Evolutionary conservation across 805 yeast species (phyloP), one percentile per base, ranked within the genome.

Genomic region (Cyberlindnera lachancei): DNA sequence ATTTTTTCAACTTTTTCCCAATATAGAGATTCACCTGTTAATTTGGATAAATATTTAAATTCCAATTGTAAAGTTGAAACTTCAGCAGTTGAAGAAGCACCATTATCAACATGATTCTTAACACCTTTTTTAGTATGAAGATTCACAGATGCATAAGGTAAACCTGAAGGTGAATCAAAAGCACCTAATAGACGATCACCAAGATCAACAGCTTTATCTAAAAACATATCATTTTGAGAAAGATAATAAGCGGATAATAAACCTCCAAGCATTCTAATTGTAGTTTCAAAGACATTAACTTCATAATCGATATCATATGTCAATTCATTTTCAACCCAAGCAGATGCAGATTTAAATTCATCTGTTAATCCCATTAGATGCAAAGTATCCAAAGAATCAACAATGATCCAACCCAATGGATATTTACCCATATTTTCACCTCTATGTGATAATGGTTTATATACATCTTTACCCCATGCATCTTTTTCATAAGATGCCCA

Each of bases 181-280:
- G 86, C 85, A 2, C 82, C 80, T 14, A 76, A 36, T 31, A 87
- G 50, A 18, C 84, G 68, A 46, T 79, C 73, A n/a, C 85, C 96
- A 43, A 87, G 66, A 47, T 78, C 83, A 7, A 68, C 73, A 2
- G 96, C 95, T 50, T 78, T 79, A 40, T 83, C 84, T 33, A 86
- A 62, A 48, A 76, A 85, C 34, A 82, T 37, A 29, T 76, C 82
- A 45, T 82, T 88, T 11, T 67, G 60, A 2, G 88, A 69, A 18
- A 85, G 58, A 42, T 83, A 78, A 50, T 73, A 74, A 0, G 95
- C 94, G 3, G 95, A 79, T 30, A 88, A 59, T n/a, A 88, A 63
- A 0, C 96, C 96, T 27, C 96, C 96, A 17, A 88, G 61, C 94
- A 88, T 85, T 52, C 96, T 68, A 42, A 85, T 87, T 6, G 96